Base-by-base conservation (phyloP, 257 asterid species). In the Nicotiana paniculata region DNA sequence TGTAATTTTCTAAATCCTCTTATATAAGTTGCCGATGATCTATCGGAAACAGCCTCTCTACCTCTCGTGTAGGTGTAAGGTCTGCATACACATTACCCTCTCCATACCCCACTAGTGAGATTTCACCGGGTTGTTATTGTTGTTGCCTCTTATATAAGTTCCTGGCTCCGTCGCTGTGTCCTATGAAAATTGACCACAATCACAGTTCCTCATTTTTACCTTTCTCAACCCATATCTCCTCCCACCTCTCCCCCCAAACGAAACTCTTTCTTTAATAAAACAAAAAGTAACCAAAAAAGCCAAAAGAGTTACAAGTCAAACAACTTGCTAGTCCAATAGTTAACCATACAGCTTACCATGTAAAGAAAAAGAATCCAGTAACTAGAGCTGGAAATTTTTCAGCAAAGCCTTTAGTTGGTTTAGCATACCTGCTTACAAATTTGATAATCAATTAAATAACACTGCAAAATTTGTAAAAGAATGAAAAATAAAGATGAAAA, bases 331-430 rank as follows among this genome's bases (percentile, higher is more conserved):
- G 2, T 69, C 33, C 18, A 1, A 54, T 81, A 46, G 9, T 75
- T 9, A 39, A 81, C 82, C 48, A 86, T 21, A 58, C n/a, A 62
- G 81, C 93, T 13, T 86, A 94, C 99, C 97, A 96, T 92, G 90
- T 89, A 95, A 96, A 96, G 97, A 96, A 96, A 93, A 96, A 92
- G 87, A 93, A 96, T 15, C 99, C 99, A 74, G 98, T 96, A 35
- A 90, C 90, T 1, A 96, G 88, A 57, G 91, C 88, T 84, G 97
- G 79, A 24, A 24, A 24, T 92, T 78, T 94, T 93, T 85, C 89
- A 83, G 77, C 91, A 69, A 84, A 96, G 87, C 82, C 98, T 82
- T 95, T 43, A 70, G 77, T 21, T 43, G 58, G 77, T 0, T 70
- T 91, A 70, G 88, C 91, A 11, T 85, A 88, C 89, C 97, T 90